Base-by-base conservation (phyloP, 2,329 filamentous ascomycete species). In the Cucurbitaria berberidis region DNA sequence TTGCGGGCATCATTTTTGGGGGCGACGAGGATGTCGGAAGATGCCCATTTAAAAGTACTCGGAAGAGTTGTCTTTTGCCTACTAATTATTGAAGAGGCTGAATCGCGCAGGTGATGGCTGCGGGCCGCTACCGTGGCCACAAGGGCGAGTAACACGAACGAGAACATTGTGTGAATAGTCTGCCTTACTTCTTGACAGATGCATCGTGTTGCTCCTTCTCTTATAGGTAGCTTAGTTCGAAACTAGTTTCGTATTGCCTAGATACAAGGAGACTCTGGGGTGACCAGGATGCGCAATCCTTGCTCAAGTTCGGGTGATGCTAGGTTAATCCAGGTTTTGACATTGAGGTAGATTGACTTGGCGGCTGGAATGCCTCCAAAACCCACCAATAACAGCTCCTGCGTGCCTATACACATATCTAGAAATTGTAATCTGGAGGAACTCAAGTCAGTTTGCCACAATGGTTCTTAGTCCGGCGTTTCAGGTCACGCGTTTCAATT, bases 31-130 rank as follows among this genome's bases (percentile, higher is more conserved):
- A 59, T 49, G 26, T 44, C 57, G 39, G 55, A 72, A 1, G 70
- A 74, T 15, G 47, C 65, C 72, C 71, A 75, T 45, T 56, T 60
- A 51, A 73, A 73, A 34, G 48, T 67, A 39, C 44, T 65, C 6
- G 70, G 68, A 8, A 70, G 60, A 6, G 38, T 41, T 26, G 45
- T 47, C 32, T 41, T 48, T 26, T 52, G 47, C 16, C 51, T 46
- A n/a, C 48, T 11, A 11, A 19, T n/a, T 16, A 57, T 30, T 5
- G 47, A 36, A 2, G 45, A 44, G 13, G 30, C 9, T n/a, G 44
- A 13, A 22, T 32, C 2, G 13, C 30, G 18, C 26, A 19, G 3
- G 35, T 41, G 47, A 7, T 53, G 19, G 48, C 43, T 55, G 45
- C 53, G 49, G 19, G 61, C 54, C 6, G 55, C 42, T 29, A 39